A percentile compares a stretch with the other conserved stretches of the same genome.
Conservation (phyloP, 2,329 filamentous ascomycete species). For the Diplodia scrobiculata region DNA sequence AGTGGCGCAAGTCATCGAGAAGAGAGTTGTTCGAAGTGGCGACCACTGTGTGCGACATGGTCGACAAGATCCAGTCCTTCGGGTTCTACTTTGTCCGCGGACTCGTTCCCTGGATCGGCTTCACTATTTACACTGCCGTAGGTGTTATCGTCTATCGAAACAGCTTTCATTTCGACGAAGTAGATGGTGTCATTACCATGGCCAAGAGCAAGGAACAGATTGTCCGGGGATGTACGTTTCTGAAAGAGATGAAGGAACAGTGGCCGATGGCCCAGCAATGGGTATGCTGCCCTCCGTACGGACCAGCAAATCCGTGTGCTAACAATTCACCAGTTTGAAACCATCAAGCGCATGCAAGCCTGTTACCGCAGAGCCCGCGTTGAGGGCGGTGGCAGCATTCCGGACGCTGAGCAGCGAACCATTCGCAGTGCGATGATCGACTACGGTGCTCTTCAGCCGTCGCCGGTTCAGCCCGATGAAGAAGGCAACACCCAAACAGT, state of each 20-base stretch:
- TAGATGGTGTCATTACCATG: slow-evolving; percentile 38
- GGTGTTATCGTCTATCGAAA: slow-evolving; percentile 47
- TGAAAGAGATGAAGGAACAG: slow-evolving; percentile 47
- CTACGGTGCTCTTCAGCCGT: slow-evolving; percentile 46
- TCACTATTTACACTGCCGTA: slow-evolving; percentile 48
- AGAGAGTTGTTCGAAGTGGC: slow-evolving; percentile 44
- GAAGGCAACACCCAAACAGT: slow-evolving; percentile 30
- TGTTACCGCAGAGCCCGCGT: slow-evolving; percentile 44
- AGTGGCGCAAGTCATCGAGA: slow-evolving; percentile 44
- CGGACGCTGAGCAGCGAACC: slow-evolving; percentile 42
- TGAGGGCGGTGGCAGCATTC: slow-evolving; percentile 42
- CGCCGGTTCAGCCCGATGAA: slow-evolving; percentile 42
- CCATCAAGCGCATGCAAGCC: slow-evolving; percentile 48
- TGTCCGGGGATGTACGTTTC: slow-evolving; percentile 43
- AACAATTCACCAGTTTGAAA: slow-evolving; percentile 40
- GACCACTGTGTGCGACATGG: slow-evolving; percentile 45
- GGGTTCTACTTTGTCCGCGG: slow-evolving; percentile 47
- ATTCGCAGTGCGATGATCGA: slow-evolving; percentile 46
- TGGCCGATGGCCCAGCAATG: slow-evolving; percentile 49
- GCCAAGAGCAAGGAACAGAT: slow-evolving; percentile 40
- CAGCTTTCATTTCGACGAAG: slow-evolving; percentile 42
- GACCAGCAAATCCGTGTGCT: neutral
- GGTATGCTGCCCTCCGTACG: slow-evolving; percentile 32
- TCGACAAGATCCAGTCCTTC: slow-evolving; percentile 47
- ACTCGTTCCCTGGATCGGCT: slow-evolving; percentile 48